Evolutionary conservation across 306 rosid species (phyloP), one percentile per base, ranked within the genome.

Genomic region (Abrus precatorius): DNA sequence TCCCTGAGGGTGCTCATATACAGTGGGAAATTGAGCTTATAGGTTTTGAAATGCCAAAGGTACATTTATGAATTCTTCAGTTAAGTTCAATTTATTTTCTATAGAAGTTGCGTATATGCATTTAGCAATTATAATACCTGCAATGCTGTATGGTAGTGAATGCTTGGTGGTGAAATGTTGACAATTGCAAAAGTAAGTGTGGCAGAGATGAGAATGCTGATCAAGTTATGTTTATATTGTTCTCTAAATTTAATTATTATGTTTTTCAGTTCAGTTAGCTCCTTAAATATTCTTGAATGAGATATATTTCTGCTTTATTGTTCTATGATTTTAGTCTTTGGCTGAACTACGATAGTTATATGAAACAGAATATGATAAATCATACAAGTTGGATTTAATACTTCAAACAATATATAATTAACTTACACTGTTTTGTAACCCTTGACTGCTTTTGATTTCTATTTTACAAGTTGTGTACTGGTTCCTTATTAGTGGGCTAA

Each of bases 11-110:
- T 77, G 97, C 97, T 73, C 83, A 89, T 82, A 76, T 96, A 84
- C 91, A 88, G 86, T 96, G 98, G 98, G 98, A 96, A 87, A 96
- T 96, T 65, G 98, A 96, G 72, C 98, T 93, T 85, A 93, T 96
- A 72, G 93, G 94, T 71, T 96, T 93, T 82, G 99, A 96, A 85
- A 93, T 75, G 91, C 99, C 99, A 32, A 90, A 87, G 97, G 99
- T 88, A 85, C 56, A 48, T 41, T 54, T 60, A 62, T 49, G 5
- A 60, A 60, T 49, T 44, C 68, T 79, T 76, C 65, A 32, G 43
- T 79, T 68, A 78, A 72, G 7, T 72, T 83, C 6, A 55, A 55
- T n/a, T 72, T 57, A 41, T 56, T 77, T 67, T n/a, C 40, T 8
- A 2, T 20, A 50, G 28, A 41, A 59, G 48, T 41, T 76, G 56